Conservation (phyloP, 768 basidiomycete species). For the Roridomyces roridus region DNA sequence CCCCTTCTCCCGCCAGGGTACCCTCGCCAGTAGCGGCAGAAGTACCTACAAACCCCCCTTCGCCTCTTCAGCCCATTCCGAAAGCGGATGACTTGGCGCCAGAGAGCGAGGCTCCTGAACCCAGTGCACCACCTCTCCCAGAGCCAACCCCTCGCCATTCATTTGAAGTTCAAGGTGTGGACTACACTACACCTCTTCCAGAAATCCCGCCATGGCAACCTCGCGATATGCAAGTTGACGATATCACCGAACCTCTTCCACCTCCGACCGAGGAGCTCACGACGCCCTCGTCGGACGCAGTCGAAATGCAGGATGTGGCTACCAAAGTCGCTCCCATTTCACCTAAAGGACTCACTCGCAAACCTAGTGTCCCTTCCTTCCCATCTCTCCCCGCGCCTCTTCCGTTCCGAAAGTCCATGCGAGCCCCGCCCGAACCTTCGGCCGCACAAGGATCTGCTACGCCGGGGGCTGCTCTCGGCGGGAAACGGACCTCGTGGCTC, state of each 20-base stretch:
- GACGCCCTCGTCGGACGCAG: conserved; percentile 11
- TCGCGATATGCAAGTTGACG: neutral
- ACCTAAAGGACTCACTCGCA: conserved; percentile 38
- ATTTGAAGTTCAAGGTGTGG: neutral
- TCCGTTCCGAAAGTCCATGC: conserved; percentile 72
- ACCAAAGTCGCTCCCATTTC: conserved; percentile 10
- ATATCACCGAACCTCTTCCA: conserved; percentile 11
- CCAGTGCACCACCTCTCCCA: no score
- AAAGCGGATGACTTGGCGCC: no score
- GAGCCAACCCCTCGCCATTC: no score
- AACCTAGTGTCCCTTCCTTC: conserved; percentile 51
- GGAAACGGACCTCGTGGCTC: conserved; percentile 83
- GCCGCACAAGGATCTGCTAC: conserved; percentile 41
- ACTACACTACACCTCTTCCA: conserved; percentile 8
- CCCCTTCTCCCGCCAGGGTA: conserved; percentile 44
- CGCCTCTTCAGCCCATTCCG: no score
- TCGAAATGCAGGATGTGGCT: conserved; percentile 25
- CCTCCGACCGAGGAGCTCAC: neutral
- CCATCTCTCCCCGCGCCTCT: conserved; percentile 73
- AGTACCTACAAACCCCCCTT: conserved; percentile 1
- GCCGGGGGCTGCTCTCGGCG: conserved; percentile 47
- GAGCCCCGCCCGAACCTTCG: conserved; percentile 52
- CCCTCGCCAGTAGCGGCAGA: conserved; percentile 40
- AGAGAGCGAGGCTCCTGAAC: no score
- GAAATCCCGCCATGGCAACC: conserved; percentile 19